Percentiles rank a stretch among this genome's conserved stretches.
These are phyloP conservation scores for Russula sp. DNA, from an alignment of 768 basidiomycete species.

Conservation along the genomic window DNA sequence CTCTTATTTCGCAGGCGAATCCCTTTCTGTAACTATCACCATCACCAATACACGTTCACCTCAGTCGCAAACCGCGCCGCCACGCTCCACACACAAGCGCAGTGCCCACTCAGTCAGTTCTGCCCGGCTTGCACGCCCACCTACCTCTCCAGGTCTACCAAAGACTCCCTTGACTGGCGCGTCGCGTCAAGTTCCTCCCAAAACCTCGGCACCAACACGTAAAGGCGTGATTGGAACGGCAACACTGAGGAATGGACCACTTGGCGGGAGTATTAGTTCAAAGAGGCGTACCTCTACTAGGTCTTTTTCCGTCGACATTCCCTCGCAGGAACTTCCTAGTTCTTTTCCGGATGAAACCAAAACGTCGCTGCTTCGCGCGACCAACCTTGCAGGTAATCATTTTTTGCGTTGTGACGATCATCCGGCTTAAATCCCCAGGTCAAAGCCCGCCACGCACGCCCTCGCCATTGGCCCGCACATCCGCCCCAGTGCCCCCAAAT, in stretches of 20 bases:
- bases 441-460: constrained; percentile 14
- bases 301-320: constrained; percentile 62
- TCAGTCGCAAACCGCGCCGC: constrained; percentile 35
- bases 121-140: constrained; percentile 73
- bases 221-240: constrained; percentile 52
- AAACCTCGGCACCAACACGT: constrained; percentile 28
- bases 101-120: constrained; percentile 78
- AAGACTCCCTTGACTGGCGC: constrained; percentile 37
- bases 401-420: not conserved
- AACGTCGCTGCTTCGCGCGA: constrained; percentile 17
- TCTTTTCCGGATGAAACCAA: constrained; percentile 13
- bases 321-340: constrained; percentile 40
- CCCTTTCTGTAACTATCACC: constrained; percentile 76
- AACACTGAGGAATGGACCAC: constrained; percentile 23
- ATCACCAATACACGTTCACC: constrained; percentile 77
- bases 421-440: not conserved
- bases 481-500: constrained; percentile 39
- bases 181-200: constrained; percentile 18
- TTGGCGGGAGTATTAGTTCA: constrained; percentile 23
- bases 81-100: constrained; percentile 51
- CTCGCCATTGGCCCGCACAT: constrained; percentile 46
- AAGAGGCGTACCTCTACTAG: constrained; percentile 31
- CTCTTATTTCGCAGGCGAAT: constrained; percentile 90
- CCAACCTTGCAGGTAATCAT: constrained; percentile 5
- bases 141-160: constrained; percentile 70